These are phyloP conservation scores for Schizochytrium sp. DNA, from an alignment of 108 stramenopile genomes.

Conservation along the genomic window DNA sequence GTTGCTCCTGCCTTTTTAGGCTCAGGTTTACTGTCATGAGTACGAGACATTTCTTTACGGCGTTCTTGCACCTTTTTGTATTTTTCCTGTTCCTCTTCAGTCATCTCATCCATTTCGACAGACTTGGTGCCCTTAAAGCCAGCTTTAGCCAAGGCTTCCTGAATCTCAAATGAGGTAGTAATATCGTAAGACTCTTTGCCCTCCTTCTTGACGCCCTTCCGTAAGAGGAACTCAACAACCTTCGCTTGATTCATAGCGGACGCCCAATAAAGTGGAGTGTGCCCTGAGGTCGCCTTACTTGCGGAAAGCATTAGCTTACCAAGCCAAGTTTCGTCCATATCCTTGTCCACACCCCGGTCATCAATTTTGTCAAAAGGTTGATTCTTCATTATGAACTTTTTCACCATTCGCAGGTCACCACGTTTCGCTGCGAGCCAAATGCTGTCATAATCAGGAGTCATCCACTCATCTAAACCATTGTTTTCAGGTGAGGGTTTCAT, in stretches of 20 bases:
- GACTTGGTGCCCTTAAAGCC: not conserved
- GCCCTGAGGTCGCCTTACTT: conserved; percentile 30
- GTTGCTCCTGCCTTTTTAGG: not conserved
- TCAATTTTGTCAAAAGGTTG: not conserved
- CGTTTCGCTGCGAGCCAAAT: conserved; percentile 61
- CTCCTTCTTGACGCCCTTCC: conserved; percentile 13
- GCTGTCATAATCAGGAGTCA: conserved; percentile 21
- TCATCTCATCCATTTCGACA: conserved; percentile 1
- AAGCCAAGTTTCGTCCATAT: conserved; percentile 48
- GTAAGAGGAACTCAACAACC: conserved; percentile 48
- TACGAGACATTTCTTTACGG: conserved; percentile 13
- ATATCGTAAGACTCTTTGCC: conserved; percentile 22
- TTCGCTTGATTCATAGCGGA: not conserved
- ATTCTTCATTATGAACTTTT: not conserved
- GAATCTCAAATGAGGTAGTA: not conserved
- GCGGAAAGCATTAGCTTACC: conserved; percentile 51
- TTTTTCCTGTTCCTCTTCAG: conserved; percentile 19
- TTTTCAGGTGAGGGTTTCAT: not conserved
- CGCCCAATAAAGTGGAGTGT: conserved; percentile 55
- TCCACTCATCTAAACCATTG: not conserved
- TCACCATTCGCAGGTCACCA: not conserved
- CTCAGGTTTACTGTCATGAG: not conserved
- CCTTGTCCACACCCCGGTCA: conserved; percentile 2
- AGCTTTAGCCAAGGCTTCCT: not conserved
- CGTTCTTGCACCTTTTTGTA: conserved; percentile 2